These are phyloP conservation scores for Anethum foeniculum DNA, from an alignment of 140 eudicot genomes.

Conservation along the genomic window DNA sequence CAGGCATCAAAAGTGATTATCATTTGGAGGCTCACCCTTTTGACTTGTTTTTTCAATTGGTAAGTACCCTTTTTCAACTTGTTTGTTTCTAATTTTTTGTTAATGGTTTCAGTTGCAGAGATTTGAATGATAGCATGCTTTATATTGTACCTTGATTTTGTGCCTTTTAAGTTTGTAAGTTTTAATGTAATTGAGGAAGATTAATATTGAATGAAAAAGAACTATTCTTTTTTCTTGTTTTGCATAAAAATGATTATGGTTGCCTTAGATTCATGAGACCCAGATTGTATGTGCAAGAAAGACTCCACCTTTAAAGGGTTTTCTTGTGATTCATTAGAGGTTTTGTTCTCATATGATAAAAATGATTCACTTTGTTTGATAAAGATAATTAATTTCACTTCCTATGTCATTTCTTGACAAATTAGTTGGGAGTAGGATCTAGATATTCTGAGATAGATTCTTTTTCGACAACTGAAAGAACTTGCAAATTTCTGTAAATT, in stretches of 20 bases:
- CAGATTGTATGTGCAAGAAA: conserved; percentile 29
- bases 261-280: conserved; percentile 44
- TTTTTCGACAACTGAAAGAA: not conserved
- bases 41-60: conserved; percentile 5
- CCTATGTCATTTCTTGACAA: conserved; percentile 9
- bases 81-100: not conserved
- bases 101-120: not conserved
- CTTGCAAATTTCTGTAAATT: not conserved
- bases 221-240: not conserved
- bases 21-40: not conserved
- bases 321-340: conserved; percentile 31
- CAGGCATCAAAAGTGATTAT: not conserved
- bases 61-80: not conserved
- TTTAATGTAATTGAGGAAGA: not conserved
- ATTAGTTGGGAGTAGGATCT: conserved; percentile 14
- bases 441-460: not conserved
- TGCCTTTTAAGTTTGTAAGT: not conserved
- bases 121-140: not conserved
- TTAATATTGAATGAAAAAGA: not conserved
- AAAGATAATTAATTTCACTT: conserved; percentile 23
- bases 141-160: not conserved
- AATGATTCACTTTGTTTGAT: conserved; percentile 15
- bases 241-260: conserved; percentile 22
- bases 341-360: conserved; percentile 13
- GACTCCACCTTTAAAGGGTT: conserved; percentile 20